A percentile compares a stretch with the other conserved stretches of the same genome.
These are phyloP conservation scores for Yamadazyma sp. DNA, from an alignment of 1,139 yeast genomes.

Conservation along the genomic window DNA sequence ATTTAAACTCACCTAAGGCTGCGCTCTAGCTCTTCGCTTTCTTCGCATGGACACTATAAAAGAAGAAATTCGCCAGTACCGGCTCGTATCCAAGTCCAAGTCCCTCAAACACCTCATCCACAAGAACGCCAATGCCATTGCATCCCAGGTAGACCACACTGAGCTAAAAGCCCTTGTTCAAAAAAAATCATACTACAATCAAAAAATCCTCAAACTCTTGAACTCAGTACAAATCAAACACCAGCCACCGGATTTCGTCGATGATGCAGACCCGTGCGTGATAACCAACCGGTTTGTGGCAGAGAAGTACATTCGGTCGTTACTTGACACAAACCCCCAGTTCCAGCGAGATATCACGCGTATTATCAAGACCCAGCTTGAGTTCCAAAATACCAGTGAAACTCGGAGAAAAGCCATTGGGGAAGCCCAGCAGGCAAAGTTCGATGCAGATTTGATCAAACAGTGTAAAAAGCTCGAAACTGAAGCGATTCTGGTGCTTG, in stretches of 20 bases:
- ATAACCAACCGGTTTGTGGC: slow-evolving; percentile 15
- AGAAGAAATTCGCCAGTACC: slow-evolving; percentile 17
- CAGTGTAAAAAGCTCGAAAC: slow-evolving; percentile 19
- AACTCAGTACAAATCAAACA: slow-evolving; percentile 15
- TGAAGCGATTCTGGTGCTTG: slow-evolving; percentile 18
- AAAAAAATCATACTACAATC: slow-evolving; percentile 20
- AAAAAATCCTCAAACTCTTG: slow-evolving; percentile 20
- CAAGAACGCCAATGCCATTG: slow-evolving; percentile 11
- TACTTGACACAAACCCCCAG: slow-evolving; percentile 1
- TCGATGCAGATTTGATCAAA: slow-evolving; percentile 19
- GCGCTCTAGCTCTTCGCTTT: too few species aligned
- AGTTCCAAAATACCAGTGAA: slow-evolving; percentile 5
- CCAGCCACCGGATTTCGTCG: slow-evolving; percentile 10
- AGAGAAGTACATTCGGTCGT: slow-evolving; percentile 10
- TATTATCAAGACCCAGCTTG: slow-evolving; percentile 2
- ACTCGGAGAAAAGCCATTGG: slow-evolving; percentile 6
- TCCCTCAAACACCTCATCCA: slow-evolving; percentile 11
- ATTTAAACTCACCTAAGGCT: too few species aligned
- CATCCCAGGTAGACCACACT: slow-evolving; percentile 9
- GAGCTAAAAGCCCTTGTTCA: slow-evolving; percentile 17
- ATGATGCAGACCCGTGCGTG: slow-evolving; percentile 14
- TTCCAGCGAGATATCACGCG: neutral
- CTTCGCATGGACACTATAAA: slow-evolving; percentile 5
- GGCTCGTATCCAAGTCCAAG: slow-evolving; percentile 14
- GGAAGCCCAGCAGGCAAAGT: slow-evolving; percentile 14